Conservation (phyloP, 805 yeast species). For the Wickerhamiella nectarea region DNA sequence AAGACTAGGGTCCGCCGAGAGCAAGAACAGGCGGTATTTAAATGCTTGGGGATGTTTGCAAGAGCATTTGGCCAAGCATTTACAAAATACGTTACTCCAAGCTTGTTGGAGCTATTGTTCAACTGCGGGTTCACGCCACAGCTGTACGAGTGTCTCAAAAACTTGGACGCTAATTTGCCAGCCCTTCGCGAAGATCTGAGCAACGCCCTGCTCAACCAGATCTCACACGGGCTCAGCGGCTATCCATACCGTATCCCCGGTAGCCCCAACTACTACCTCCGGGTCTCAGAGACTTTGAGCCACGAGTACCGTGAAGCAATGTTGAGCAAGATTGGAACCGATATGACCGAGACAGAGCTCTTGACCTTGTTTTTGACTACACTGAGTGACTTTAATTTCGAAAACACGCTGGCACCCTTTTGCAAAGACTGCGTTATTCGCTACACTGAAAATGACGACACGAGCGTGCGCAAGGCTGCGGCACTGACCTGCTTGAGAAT, state of each 20-base stretch:
- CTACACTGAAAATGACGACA: constrained; percentile 67
- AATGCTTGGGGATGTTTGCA: constrained; percentile 76
- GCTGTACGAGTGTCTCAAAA: constrained; percentile 60
- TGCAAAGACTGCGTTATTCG: constrained; percentile 73
- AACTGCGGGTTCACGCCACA: constrained; percentile 74
- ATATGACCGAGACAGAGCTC: constrained; percentile 36
- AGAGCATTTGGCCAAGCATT: constrained; percentile 85
- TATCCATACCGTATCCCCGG: constrained; percentile 74
- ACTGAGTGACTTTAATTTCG: constrained; percentile 61
- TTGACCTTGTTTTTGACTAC: constrained; percentile 69
- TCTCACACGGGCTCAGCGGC: constrained; percentile 71
- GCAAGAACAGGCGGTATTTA: constrained; percentile 73
- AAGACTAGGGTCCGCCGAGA: constrained; percentile 50
- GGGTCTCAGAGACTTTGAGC: constrained; percentile 33
- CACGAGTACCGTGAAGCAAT: constrained; percentile 62
- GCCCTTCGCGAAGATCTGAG: constrained; percentile 64
- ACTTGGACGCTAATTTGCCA: constrained; percentile 60
- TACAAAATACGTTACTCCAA: constrained; percentile 75
- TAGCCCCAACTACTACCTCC: constrained; percentile 47
- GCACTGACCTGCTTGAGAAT: constrained; percentile 71
- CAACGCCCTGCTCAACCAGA: constrained; percentile 51
- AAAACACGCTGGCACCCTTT: constrained; percentile 69
- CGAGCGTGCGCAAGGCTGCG: constrained; percentile 70
- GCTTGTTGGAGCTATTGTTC: constrained; percentile 63
- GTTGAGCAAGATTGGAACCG: constrained; percentile 58